Evolutionary conservation across 805 yeast species (phyloP), one percentile per base, ranked within the genome.

Genomic region (Candida gorgasii): DNA sequence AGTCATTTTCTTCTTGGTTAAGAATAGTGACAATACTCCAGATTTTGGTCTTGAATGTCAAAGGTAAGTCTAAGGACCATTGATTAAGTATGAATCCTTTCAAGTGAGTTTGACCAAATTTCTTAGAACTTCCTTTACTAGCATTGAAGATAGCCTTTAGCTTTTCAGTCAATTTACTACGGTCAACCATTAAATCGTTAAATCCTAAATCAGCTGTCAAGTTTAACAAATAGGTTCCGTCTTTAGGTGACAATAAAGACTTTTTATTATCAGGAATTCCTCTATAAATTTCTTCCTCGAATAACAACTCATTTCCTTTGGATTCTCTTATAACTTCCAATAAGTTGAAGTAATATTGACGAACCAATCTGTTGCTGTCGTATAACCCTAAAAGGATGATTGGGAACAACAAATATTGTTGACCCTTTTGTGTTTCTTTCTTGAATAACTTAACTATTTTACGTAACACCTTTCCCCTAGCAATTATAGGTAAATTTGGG

Each of bases 81-180:
- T 89, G 93, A 43, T 84, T 80, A 14, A 84, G 78, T 53, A 88
- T 71, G 50, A 82, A 86, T 0, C 89, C 76, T 44, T 62, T 61
- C 41, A 82, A 60, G 34, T 76, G 69, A 5, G 84, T 64, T 43
- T 77, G 75, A 12, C 83, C 84, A 32, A 76, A 57, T 45, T 76
- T 80, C 56, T 82, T 82, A 18, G 67, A 69, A 32, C 71, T 67
- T 3, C 76, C 53, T 49, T 48, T 63, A 45, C 42, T 71, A 58
- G 45, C 79, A 59, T 52, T 77, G 80, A 68, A 69, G 4, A 69
- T 33, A 9, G 37, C 46, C 11, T 58, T 54, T 35, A 64, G 42
- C 16, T 66, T 43, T 9, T 40, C 41, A 24, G 46, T 51, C 8
- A 69, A 20, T 23, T 65, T 53, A 6, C 52, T 32, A 3, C 53